Evolutionary conservation across 2,329 filamentous ascomycete species (phyloP), one percentile per base, ranked within the genome.

Genomic region (Monosporascus sp.): DNA sequence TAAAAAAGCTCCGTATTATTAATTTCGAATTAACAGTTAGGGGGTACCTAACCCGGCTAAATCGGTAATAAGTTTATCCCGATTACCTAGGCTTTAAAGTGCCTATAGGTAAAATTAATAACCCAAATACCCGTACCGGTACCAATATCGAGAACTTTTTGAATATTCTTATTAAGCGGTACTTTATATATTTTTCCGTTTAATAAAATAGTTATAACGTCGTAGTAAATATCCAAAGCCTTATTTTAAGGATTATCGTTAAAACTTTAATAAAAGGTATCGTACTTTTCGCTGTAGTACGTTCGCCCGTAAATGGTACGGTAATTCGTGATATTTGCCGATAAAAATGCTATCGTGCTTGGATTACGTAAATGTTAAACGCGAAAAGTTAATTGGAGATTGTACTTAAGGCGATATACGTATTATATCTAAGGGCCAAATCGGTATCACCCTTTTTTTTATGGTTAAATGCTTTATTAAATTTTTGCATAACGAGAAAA

Each of bases 1-100:
- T 79, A 83, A 8, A 73, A 67, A 51, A 77, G 70, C 58, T 80
- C 75, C 8, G 76, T 70, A 58, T 82, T 78, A 56, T 81, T 78
- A 17, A 82, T 69, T 47, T 79, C 63, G 63, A 81, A 81, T 22
- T 70, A 68, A 25, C 79, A 68, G 56, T 81, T 81, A 20, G 75
- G 73, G 24, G 78, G 78, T 3, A 79, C 69, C 60, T 60, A 64
- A 17, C 47, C 20, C 5, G 60, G 58, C 47, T 63, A 61, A 38
- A 62, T 63, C 15, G 60, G 62, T 17, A 53, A 58, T 37, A 61
- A 49, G 53, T 63, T 61, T 17, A 58, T 52, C 11, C 62, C 62
- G 11, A 63, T 51, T 8, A 63, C 54, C 31, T 56, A 49, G 25
- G 60, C 58, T 44, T 51, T 27, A 11, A 57, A 55, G 37, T 57